These are phyloP conservation scores for Clonostachys rhizophaga DNA, from an alignment of 2,329 filamentous ascomycete species.

Conservation along the genomic window DNA sequence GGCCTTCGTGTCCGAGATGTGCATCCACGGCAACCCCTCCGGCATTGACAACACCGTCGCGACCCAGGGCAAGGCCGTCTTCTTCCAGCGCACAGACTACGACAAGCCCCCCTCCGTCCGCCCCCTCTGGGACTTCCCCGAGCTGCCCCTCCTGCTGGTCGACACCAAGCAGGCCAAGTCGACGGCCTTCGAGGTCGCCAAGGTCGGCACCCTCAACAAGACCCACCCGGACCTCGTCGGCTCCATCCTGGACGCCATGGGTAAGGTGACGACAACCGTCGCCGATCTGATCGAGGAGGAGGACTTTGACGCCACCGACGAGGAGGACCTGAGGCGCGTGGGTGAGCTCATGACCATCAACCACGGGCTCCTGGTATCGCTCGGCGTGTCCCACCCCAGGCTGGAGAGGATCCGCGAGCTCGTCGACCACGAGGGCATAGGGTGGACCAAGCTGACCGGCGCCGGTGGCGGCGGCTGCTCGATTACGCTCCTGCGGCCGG, in stretches of 20 bases:
- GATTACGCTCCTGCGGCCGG: conserved; percentile 80
- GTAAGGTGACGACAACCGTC: conserved; percentile 59
- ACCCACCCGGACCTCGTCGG: conserved; percentile 74
- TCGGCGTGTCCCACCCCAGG: conserved; percentile 92
- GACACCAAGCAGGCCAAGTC: conserved; percentile 87
- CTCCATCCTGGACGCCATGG: conserved; percentile 80
- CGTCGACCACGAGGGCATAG: conserved; percentile 82
- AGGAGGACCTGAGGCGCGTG: conserved; percentile 63
- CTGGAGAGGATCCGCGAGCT: conserved; percentile 89
- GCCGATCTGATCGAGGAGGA: conserved; percentile 50
- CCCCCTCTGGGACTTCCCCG: conserved; percentile 82
- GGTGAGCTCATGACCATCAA: conserved; percentile 92
- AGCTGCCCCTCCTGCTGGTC: conserved; percentile 83
- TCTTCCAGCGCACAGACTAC: conserved; percentile 81
- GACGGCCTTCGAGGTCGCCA: conserved; percentile 79
- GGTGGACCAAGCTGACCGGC: conserved; percentile 96
- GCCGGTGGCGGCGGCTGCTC: conserved; percentile 94
- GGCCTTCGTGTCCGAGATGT: conserved; percentile 96
- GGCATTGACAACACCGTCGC: conserved; percentile 97
- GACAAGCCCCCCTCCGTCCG: conserved; percentile 70
- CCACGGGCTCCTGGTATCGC: conserved; percentile 82
- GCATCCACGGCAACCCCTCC: conserved; percentile 94
- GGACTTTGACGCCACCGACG: conserved; percentile 62
- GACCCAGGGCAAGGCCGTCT: conserved; percentile 87
- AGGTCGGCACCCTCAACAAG: conserved; percentile 70